These are phyloP conservation scores for Phytophthora gonapodyides DNA, from an alignment of 352 stramenopile genomes.

Conservation along the genomic window DNA sequence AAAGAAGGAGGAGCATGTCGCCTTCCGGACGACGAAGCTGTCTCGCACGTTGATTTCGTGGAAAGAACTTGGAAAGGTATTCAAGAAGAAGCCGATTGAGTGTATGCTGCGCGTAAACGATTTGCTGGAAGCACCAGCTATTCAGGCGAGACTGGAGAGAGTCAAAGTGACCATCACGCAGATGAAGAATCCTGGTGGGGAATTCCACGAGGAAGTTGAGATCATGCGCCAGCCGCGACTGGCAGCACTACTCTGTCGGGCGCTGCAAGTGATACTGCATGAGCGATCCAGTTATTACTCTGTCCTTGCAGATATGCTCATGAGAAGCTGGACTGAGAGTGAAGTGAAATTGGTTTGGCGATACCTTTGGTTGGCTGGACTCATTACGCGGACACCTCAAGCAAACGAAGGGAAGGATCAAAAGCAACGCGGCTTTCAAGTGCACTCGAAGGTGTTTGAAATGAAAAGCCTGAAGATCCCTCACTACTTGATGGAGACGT, in stretches of 20 bases:
- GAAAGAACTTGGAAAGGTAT: constrained; percentile 59
- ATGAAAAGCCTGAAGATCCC: constrained; percentile 74
- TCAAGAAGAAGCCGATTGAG: constrained; percentile 67
- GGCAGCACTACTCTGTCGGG: constrained; percentile 64
- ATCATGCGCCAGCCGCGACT: constrained; percentile 67
- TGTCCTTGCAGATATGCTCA: constrained; percentile 70
- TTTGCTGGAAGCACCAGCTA: constrained; percentile 58
- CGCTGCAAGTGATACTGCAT: constrained; percentile 83
- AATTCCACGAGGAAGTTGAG: constrained; percentile 70
- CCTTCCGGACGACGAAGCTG: constrained; percentile 64
- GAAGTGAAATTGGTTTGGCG: constrained; percentile 87
- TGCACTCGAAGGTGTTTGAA: constrained; percentile 72
- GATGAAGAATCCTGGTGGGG: constrained; percentile 72
- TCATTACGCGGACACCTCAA: constrained; percentile 66
- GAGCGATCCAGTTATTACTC: constrained; percentile 75
- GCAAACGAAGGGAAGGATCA: constrained; percentile 52
- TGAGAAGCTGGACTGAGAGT: constrained; percentile 68
- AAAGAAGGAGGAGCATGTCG: constrained; percentile 59
- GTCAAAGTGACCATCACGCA: constrained; percentile 62
- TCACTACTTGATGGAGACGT: constrained; percentile 69
- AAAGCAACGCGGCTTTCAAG: constrained; percentile 71
- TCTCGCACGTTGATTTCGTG: constrained; percentile 71
- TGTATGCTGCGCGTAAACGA: constrained; percentile 77
- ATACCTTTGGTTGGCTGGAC: constrained; percentile 78
- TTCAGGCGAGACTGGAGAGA: constrained; percentile 65